A percentile compares a stretch with the other conserved stretches of the same genome.
Conservation (phyloP, 768 basidiomycete genomes). For the Antrodiella citrinella region DNA sequence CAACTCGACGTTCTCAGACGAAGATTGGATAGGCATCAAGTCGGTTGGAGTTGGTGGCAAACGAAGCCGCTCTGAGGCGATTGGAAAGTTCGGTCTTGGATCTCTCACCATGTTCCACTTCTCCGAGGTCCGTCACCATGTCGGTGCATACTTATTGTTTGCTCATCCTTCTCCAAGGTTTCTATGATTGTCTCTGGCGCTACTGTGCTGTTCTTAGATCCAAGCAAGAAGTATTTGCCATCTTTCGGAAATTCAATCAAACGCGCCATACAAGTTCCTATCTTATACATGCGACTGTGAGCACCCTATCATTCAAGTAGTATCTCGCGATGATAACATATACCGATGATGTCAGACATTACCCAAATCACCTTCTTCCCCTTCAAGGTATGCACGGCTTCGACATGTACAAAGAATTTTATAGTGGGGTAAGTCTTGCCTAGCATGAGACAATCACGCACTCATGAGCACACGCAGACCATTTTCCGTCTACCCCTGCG, state of each 20-base stretch:
- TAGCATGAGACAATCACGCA: background rate
- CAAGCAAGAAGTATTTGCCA: slow-evolving; percentile 34
- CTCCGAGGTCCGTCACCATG: slow-evolving; percentile 30
- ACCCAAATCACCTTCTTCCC: slow-evolving; percentile 23
- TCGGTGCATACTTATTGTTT: slow-evolving; percentile 8
- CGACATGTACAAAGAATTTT: background rate
- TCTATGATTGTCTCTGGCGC: slow-evolving; percentile 26
- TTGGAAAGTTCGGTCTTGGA: slow-evolving; percentile 46
- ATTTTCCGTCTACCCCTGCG: background rate
- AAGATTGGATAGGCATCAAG: slow-evolving; percentile 40
- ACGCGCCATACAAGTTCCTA: slow-evolving; percentile 8
- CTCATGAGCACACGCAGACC: background rate
- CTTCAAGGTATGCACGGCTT: background rate
- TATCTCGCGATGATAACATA: slow-evolving; percentile 36
- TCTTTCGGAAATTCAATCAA: background rate
- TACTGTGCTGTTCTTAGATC: slow-evolving; percentile 35
- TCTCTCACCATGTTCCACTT: slow-evolving; percentile 46
- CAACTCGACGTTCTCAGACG: slow-evolving; percentile 29
- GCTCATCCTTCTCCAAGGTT: slow-evolving; percentile 20
- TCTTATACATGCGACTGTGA: slow-evolving; percentile 30
- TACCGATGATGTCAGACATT: too few relatives aligned
- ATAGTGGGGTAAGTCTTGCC: background rate
- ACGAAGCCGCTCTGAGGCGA: slow-evolving; percentile 25
- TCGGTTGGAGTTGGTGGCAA: slow-evolving; percentile 40
- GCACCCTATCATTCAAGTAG: slow-evolving; percentile 7